Evolutionary conservation across 1,284 basidiomycete genomes (phyloP).

Genomic region (Psilocybe mexicana): DNA sequence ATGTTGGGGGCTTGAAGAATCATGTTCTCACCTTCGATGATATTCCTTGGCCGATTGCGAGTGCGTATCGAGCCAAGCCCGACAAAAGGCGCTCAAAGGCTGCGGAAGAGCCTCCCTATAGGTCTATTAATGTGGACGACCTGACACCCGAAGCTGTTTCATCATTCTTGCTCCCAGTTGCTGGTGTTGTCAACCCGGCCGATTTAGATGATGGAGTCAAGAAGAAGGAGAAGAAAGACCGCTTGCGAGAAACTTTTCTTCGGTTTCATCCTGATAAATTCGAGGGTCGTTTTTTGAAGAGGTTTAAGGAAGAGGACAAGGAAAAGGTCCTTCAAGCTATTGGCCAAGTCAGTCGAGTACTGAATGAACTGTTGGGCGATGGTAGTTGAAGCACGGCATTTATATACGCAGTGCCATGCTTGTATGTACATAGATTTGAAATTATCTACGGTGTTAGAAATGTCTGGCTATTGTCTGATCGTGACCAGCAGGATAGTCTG

Average conservation of each 20-base stretch:
- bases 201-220: slow-evolving; percentile 23
- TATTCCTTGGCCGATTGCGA: slow-evolving; percentile 79
- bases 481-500: neutral
- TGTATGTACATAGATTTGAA: no score
- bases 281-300: slow-evolving; percentile 67
- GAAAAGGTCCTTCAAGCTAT: slow-evolving; percentile 76
- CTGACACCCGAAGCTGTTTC: slow-evolving; percentile 61
- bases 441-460: no score
- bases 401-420: neutral
- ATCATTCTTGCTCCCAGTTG: slow-evolving; percentile 55
- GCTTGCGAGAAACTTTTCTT: slow-evolving; percentile 70
- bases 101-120: neutral
- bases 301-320: slow-evolving; percentile 62
- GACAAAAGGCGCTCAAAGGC: slow-evolving; percentile 9
- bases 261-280: slow-evolving; percentile 89
- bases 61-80: slow-evolving; percentile 31
- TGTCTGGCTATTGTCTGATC: no score
- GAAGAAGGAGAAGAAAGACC: slow-evolving; percentile 55
- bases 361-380: slow-evolving; percentile 50
- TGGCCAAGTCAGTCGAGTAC: slow-evolving; percentile 60
- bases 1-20: slow-evolving; percentile 9
- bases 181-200: slow-evolving; percentile 6
- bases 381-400: neutral
- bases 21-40: slow-evolving; percentile 49
- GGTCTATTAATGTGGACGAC: slow-evolving; percentile 41